Evolutionary conservation across 495 filamentous ascomycete species (phyloP).

Genomic region (Penicillium diatomitis): DNA sequence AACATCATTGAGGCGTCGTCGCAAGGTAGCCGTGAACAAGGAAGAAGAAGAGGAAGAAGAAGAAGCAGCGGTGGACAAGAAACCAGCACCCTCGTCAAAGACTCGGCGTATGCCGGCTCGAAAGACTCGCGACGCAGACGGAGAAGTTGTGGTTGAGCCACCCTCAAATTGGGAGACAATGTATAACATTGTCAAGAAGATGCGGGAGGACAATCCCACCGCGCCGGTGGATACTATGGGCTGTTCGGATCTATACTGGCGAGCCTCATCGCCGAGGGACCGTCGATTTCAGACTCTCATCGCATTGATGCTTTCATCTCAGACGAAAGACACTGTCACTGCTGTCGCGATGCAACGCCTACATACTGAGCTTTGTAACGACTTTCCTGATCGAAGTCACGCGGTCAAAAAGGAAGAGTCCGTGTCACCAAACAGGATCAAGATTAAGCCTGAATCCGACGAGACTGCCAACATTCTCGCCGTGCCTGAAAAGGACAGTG

Average conservation of each 20-base stretch:
- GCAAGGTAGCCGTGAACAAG: too few relatives aligned
- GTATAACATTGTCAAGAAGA: slow-evolving; percentile 66
- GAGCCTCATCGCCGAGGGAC: slow-evolving; percentile 39
- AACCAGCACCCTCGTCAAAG: slow-evolving; percentile 21
- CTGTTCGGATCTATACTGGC: slow-evolving; percentile 62
- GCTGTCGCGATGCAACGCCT: slow-evolving; percentile 74
- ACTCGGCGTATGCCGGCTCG: slow-evolving; percentile 55
- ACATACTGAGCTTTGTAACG: slow-evolving; percentile 56
- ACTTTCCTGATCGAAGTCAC: not conserved
- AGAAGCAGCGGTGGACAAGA: slow-evolving; percentile 4
- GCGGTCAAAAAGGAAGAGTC: not conserved
- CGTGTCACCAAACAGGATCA: not conserved
- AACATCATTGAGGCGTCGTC: too few relatives aligned
- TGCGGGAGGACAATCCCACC: slow-evolving; percentile 61
- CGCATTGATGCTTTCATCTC: slow-evolving; percentile 89
- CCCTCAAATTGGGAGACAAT: slow-evolving; percentile 81
- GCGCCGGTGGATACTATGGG: slow-evolving; percentile 98
- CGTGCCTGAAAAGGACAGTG: slow-evolving; percentile 35
- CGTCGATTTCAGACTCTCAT: slow-evolving; percentile 85
- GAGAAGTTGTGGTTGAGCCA: slow-evolving; percentile 47
- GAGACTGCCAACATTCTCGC: slow-evolving; percentile 15
- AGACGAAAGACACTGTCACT: slow-evolving; percentile 94
- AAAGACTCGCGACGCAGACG: slow-evolving; percentile 48
- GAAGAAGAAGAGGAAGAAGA: too few relatives aligned
- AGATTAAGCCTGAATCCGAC: slow-evolving; percentile 13